These are phyloP conservation scores for Pseudopithomyces chartarum DNA, from an alignment of 2,329 filamentous ascomycete species.

Conservation along the genomic window DNA sequence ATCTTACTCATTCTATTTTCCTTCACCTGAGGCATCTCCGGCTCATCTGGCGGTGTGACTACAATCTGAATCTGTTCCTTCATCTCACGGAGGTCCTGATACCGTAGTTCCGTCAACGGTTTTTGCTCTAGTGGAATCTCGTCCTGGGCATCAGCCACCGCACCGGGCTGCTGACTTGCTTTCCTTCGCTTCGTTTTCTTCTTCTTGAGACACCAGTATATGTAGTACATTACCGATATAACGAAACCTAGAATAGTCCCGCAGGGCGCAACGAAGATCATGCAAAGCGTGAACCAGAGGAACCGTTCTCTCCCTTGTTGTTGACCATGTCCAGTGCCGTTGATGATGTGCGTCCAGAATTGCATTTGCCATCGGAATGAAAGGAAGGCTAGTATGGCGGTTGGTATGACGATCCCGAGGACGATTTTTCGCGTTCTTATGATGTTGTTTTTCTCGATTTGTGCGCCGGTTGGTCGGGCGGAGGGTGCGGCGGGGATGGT, in stretches of 20 bases:
- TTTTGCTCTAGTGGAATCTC: neutral
- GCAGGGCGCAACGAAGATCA: neutral
- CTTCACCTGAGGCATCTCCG: neutral
- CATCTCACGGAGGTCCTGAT: neutral
- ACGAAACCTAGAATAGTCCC: neutral
- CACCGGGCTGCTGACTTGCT: neutral
- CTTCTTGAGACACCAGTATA: neutral
- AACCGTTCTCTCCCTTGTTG: neutral
- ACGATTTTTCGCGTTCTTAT: neutral
- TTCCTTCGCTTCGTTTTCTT: neutral
- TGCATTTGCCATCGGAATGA: conserved; percentile 1
- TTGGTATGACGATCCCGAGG: neutral
- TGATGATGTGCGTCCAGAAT: neutral
- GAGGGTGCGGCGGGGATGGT: neutral
- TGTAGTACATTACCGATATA: neutral
- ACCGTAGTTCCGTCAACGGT: neutral
- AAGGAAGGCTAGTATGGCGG: neutral
- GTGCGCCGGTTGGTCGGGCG: neutral
- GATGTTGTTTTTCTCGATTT: conserved; percentile 2
- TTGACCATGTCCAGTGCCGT: neutral
- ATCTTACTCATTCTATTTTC: conserved; percentile 2
- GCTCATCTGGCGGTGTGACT: conserved; percentile 1
- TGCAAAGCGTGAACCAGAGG: neutral
- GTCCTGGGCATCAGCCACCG: too few species aligned
- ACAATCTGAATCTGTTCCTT: neutral